phyloP scores from a whole-genome alignment of 306 rosid species.

The Rosa chinensis region DNA sequence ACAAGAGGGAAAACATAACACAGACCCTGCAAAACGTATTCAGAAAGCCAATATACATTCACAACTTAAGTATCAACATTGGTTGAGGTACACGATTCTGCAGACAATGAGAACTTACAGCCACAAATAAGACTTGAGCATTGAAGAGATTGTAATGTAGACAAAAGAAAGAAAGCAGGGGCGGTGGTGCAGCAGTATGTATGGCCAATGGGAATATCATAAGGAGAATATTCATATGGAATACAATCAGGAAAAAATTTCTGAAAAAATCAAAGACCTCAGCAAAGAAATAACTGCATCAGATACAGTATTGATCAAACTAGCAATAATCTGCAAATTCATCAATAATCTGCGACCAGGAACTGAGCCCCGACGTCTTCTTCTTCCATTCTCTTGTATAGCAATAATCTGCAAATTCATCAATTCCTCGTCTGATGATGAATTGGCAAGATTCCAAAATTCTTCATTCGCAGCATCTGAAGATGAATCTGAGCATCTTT shows the following conservation, averaged over 20 bases:
- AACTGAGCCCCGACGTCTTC: too few relatives aligned
- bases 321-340: neutral
- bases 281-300: slow-evolving; percentile 90
- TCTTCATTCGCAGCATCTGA: too few relatives aligned
- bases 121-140: slow-evolving; percentile 74
- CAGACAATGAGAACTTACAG: slow-evolving; percentile 40
- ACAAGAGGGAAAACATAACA: neutral
- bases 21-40: neutral
- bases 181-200: slow-evolving; percentile 64
- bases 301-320: slow-evolving; percentile 25
- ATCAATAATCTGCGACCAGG: too few relatives aligned
- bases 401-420: too few relatives aligned
- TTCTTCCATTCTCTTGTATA: too few relatives aligned
- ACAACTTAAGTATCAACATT: neutral
- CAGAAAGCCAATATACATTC: too few relatives aligned
- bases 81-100: neutral
- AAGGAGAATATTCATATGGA: slow-evolving; percentile 79
- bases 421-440: too few relatives aligned
- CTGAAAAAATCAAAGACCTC: slow-evolving; percentile 94
- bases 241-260: slow-evolving; percentile 80
- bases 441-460: too few relatives aligned
- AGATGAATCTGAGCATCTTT: too few relatives aligned
- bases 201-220: slow-evolving; percentile 83
- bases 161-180: slow-evolving; percentile 90
- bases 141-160: slow-evolving; percentile 60